Conservation (phyloP, 768 basidiomycete species). For the Lactarius pseudohatsudake region DNA sequence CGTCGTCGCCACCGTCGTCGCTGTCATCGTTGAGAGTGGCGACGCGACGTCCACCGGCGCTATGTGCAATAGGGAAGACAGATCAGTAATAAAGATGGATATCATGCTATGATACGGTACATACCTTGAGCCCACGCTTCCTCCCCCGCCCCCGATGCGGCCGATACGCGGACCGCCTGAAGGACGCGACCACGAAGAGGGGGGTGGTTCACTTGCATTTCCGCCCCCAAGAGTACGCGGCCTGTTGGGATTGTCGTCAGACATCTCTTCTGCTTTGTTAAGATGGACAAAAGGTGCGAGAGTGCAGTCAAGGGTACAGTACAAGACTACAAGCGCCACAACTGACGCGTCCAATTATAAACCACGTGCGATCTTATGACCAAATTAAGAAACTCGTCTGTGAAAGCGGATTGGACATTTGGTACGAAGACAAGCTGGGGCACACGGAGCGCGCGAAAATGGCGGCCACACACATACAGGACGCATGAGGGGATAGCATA, state of each 20-base stretch:
- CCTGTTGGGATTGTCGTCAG: conserved; percentile 22
- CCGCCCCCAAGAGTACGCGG: conserved; percentile 26
- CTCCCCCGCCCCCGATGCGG: conserved; percentile 32
- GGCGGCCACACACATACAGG: too few relatives aligned
- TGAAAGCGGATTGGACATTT: too few relatives aligned
- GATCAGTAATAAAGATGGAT: background rate
- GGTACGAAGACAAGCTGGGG: background rate
- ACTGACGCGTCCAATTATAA: conserved; percentile 2
- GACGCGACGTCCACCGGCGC: conserved; percentile 31
- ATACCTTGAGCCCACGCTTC: conserved; percentile 20
- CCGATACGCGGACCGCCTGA: conserved; percentile 27
- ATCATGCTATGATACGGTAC: background rate
- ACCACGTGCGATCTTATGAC: conserved; percentile 9
- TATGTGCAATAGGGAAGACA: background rate
- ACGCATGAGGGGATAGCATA: background rate
- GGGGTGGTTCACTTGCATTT: background rate
- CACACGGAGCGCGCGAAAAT: too few relatives aligned
- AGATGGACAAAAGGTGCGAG: background rate
- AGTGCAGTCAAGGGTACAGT: background rate
- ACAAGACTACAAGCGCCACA: background rate
- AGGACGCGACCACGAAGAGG: conserved; percentile 21
- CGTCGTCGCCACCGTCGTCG: conserved; percentile 44
- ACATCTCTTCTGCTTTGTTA: conserved; percentile 4
- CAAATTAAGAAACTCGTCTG: background rate
- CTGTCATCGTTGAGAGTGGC: conserved; percentile 49